Base-by-base conservation (phyloP, 2,329 filamentous ascomycete species). In the Macroventuria anomochaeta region DNA sequence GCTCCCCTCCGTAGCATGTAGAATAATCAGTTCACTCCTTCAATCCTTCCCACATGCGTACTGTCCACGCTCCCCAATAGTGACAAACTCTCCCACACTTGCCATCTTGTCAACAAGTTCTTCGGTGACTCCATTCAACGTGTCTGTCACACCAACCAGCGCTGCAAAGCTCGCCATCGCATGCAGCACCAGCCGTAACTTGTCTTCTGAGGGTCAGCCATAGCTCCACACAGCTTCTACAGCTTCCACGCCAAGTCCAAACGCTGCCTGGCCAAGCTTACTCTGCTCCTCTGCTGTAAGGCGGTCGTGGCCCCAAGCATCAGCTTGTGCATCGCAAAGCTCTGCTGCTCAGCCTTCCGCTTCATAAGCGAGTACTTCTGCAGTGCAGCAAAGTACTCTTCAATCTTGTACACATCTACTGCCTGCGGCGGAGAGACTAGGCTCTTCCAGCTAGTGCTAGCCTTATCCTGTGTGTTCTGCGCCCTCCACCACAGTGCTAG, bases 291-390 rank as follows among this genome's bases (percentile, higher is more conserved):
- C 43, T 28, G 17, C 15, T 2, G 18, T 21, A 21, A 63, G 60
- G 40, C 53, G 41, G 17, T 61, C 55, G 26, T 43, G 47, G 5
- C 40, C 55, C 63, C 57, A 65, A 12, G 57, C 55, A 39, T 63
- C 15, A 65, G 46, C 47, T 64, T 65, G 36, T 65, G 61, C 57
- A 65, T 64, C 8, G 57, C 43, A 34, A 61, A 64, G 37, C 61
- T 55, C 21, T 41, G 23, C 40, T 59, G 54, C n/a, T 64, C 55
- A 33, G 49, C 25, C 34, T 55, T 59, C 57, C 55, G 61, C 32
- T 55, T 47, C 18, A 65, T 28, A 17, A 65, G 38, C 18, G 55
- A 59, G 42, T 61, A 64, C 33, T 31, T 37, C 43, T 52, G 21
- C 34, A 63, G 41, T 8, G 53, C 33, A 7, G 31, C 7, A 25